Evolutionary conservation across 2,329 filamentous ascomycete genomes (phyloP).

Genomic region (Lizonia empirigonia): DNA sequence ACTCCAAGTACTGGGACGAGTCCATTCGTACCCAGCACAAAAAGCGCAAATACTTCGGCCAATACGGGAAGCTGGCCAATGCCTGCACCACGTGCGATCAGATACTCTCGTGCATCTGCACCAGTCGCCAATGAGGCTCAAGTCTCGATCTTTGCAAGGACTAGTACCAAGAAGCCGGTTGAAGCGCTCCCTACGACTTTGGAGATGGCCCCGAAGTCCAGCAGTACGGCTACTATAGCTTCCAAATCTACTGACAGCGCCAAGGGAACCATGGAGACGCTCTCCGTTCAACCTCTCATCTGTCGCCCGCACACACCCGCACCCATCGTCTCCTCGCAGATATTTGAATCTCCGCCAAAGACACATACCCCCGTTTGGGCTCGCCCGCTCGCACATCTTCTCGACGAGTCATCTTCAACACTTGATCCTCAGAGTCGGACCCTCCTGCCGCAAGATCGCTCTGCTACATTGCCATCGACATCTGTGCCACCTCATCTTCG

Average conservation of each 20-base stretch:
- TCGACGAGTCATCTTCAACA: neutral
- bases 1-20: neutral
- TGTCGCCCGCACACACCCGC: neutral
- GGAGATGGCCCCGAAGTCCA: neutral
- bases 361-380: neutral
- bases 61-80: slow-evolving; percentile 3
- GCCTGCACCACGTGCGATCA: neutral
- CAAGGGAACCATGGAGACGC: neutral
- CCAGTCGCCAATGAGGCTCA: neutral
- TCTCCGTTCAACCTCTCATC: neutral
- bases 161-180: neutral
- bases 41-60: too few species aligned
- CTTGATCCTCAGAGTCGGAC: neutral
- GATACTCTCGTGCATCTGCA: neutral
- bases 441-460: neutral
- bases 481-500: slow-evolving; percentile 3
- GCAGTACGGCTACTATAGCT: neutral
- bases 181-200: neutral
- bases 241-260: neutral
- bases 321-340: neutral
- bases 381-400: neutral
- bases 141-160: neutral
- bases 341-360: neutral
- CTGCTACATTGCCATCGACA: neutral
- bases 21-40: too few species aligned